Evolutionary conservation across 352 stramenopile species (phyloP).

Genomic region (Phytophthora syringae): DNA sequence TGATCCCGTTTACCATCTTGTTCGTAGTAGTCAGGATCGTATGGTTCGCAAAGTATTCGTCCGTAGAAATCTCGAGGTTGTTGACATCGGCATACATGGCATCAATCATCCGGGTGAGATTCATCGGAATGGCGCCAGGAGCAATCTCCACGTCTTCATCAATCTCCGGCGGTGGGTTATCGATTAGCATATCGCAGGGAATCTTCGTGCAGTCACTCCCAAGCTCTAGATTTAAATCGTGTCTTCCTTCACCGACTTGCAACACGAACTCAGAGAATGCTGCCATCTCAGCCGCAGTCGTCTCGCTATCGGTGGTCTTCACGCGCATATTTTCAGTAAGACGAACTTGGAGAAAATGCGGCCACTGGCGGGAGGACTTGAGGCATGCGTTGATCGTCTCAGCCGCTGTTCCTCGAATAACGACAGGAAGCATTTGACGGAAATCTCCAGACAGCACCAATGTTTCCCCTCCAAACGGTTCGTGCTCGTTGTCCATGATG

Average conservation of each 20-base stretch:
- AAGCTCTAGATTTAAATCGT: not conserved
- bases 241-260: not conserved
- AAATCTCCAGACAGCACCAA: too few species aligned
- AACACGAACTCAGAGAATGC: not conserved
- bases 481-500: conserved; percentile 11
- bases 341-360: not conserved
- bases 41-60: too few species aligned
- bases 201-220: not conserved
- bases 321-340: not conserved
- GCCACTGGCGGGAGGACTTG: not conserved
- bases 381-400: conserved; percentile 14
- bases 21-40: too few species aligned
- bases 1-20: too few species aligned
- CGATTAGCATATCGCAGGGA: not conserved
- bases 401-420: too few species aligned
- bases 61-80: too few species aligned
- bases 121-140: too few species aligned
- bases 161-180: not conserved
- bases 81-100: too few species aligned
- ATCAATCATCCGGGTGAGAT: too few species aligned
- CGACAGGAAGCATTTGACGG: conserved; percentile 32
- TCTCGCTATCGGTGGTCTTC: not conserved
- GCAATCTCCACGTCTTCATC: conserved; percentile 2
- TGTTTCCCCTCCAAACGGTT: conserved; percentile 35
- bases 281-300: not conserved